Evolutionary conservation across 1,139 yeast genomes (phyloP), one percentile per base, ranked within the genome.

Genomic region (Kurtzmaniella quercitrusa): DNA sequence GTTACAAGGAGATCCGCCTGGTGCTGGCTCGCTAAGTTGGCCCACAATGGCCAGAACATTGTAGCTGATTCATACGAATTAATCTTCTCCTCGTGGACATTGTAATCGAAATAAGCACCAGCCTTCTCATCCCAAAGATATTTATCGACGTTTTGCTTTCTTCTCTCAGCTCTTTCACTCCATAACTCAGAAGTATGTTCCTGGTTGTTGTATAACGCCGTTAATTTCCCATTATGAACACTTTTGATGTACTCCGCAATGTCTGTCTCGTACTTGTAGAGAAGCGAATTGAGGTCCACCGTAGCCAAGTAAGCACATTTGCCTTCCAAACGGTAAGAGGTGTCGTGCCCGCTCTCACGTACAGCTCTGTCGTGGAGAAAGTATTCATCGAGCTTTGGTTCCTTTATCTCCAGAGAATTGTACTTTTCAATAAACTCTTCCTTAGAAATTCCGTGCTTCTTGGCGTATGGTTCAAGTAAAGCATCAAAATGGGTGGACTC

Each of bases 281-380:
- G 70, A 54, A 94, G 69, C 3, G 95, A 76, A 64, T 91, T 91
- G 56, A 93, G 73, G 61, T 93, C 98, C 44, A 93, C 85, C 0
- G 98, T 93, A 2, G 96, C 97, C 51, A 93, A 68, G 58, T 86
- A 72, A 0, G 96, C 97, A 64, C 96, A 89, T 42, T 80, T 77
- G 31, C 96, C 95, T 65, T 91, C 97, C 44, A 93, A 70, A 56
- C 98, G 75, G 60, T 91, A 90, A 2, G 93, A 77, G 0, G 98
- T 94, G 61, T 93, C 98, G 62, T 93, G 98, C 1, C 98, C 98
- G 39, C 95, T 85, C 65, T 93, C 98, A 58, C 98, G 79, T 14
- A 93, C 96, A 1, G 96, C 98, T 48, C 98, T 76, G 63, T 93
- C 98, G 60, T 93, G 96, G 44, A 87, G 63, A 62, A 93, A 88